Percentiles rank a stretch among this genome's conserved stretches.
phyloP scores from a whole-genome alignment of 345 rosid genomes.

The Rhodomyrtus tomentosa region DNA sequence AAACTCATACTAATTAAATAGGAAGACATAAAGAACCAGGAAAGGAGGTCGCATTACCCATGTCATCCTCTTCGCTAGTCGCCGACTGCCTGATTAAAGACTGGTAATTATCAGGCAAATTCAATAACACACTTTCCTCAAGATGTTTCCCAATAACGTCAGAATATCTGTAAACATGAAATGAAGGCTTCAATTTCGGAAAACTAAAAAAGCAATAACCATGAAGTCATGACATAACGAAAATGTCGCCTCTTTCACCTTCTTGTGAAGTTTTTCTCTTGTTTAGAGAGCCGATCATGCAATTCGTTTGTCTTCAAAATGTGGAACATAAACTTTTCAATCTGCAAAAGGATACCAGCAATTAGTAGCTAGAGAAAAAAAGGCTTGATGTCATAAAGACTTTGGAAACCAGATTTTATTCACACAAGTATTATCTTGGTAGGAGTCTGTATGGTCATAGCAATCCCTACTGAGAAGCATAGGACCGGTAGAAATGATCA shows the following conservation, averaged over 20 bases:
- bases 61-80: conserved; percentile 72
- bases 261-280: conserved; percentile 49
- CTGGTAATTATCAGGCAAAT: conserved; percentile 71
- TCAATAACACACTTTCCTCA: conserved; percentile 54
- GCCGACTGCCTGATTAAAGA: conserved; percentile 63
- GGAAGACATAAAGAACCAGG: neutral
- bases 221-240: neutral
- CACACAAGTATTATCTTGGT: neutral
- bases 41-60: conserved; percentile 32
- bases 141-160: conserved; percentile 52
- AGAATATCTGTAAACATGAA: conserved; percentile 32
- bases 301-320: conserved; percentile 39
- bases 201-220: neutral
- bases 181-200: neutral
- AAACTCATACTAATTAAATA: neutral
- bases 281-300: conserved; percentile 38
- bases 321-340: conserved; percentile 68
- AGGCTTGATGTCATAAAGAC: neutral
- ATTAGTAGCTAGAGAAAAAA: neutral
- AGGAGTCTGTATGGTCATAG: neutral
- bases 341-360: conserved; percentile 22
- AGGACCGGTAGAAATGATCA: neutral
- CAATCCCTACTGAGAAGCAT: neutral
- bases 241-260: conserved; percentile 27
- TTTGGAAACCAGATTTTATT: neutral